phyloP scores from a whole-genome alignment of 352 stramenopile genomes.

The Phytophthora agathidicida region DNA sequence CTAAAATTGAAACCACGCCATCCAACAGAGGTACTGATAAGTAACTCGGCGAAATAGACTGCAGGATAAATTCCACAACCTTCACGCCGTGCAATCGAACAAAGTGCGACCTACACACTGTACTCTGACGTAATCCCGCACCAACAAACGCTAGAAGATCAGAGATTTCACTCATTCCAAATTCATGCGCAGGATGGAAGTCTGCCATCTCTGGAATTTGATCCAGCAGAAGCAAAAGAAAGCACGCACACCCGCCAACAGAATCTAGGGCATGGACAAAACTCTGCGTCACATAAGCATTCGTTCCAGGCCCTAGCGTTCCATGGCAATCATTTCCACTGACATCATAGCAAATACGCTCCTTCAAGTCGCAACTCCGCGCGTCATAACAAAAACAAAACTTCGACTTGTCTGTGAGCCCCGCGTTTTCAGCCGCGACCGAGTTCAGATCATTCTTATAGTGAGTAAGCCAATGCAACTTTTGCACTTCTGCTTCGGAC shows the following conservation, averaged over 20 bases:
- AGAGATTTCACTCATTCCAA: constrained; percentile 70
- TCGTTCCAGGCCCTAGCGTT: constrained; percentile 71
- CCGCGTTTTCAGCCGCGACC: constrained; percentile 65
- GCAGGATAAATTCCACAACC: constrained; percentile 77
- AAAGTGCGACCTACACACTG: constrained; percentile 77
- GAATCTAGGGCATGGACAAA: constrained; percentile 71
- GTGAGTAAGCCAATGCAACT: constrained; percentile 77
- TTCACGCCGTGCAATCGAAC: constrained; percentile 69
- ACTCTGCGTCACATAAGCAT: constrained; percentile 61
- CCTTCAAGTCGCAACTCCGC: constrained; percentile 60
- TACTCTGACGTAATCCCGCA: constrained; percentile 57
- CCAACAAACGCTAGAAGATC: constrained; percentile 69
- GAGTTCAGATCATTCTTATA: constrained; percentile 75
- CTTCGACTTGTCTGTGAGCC: constrained; percentile 74
- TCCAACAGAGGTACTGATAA: constrained; percentile 67
- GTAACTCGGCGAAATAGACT: constrained; percentile 77
- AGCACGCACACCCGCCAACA: constrained; percentile 72
- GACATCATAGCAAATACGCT: constrained; percentile 69
- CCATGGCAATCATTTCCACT: constrained; percentile 81
- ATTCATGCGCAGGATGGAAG: constrained; percentile 76
- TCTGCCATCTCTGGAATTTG: constrained; percentile 81
- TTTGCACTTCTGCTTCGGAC: constrained; percentile 67
- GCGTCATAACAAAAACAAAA: constrained; percentile 86
- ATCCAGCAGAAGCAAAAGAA: constrained; percentile 75
- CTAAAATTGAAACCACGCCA: constrained; percentile 64